These are phyloP conservation scores for Arctium minus DNA, from an alignment of 129 eudicot genomes.

Conservation along the genomic window DNA sequence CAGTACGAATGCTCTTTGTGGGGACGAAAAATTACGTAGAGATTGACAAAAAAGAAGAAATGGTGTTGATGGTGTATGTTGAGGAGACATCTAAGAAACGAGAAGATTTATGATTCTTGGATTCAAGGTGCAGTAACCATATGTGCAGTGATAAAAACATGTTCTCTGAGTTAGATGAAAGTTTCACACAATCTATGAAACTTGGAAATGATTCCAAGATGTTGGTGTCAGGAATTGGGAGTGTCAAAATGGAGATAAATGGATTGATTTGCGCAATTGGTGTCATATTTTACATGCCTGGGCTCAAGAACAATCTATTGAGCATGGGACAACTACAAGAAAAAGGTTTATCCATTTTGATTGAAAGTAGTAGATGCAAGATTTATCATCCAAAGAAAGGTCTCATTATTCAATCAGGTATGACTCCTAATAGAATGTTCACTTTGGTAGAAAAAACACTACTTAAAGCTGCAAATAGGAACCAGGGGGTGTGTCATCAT, in stretches of 20 bases:
- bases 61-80: neutral
- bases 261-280: neutral
- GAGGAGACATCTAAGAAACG: neutral
- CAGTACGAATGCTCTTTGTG: neutral
- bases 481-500: neutral
- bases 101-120: neutral
- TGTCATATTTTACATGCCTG: neutral
- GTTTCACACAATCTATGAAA: neutral
- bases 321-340: neutral
- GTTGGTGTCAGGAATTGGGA: neutral
- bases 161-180: neutral
- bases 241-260: neutral
- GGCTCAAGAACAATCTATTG: neutral
- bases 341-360: neutral
- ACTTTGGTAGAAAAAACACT: neutral
- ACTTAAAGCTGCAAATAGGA: neutral
- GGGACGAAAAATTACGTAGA: neutral
- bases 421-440: neutral
- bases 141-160: neutral
- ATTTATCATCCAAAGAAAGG: neutral
- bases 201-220: neutral
- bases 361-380: neutral
- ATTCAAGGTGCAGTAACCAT: neutral
- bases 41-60: neutral
- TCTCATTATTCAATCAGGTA: neutral